Base-by-base conservation (phyloP, 1,139 yeast species). In the Geotrichum siamense region DNA sequence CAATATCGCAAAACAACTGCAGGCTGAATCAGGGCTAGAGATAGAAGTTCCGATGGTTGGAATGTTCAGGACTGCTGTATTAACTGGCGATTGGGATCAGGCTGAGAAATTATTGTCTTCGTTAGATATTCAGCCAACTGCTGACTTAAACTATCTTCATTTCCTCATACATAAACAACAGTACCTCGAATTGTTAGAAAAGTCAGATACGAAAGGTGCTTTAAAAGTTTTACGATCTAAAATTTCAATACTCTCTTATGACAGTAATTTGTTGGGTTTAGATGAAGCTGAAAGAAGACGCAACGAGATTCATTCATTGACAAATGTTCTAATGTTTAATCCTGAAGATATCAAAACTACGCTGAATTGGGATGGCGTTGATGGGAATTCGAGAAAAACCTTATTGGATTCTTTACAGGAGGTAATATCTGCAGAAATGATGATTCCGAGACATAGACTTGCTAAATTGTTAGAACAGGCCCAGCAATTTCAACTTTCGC, bases 391-490 rank as follows among this genome's bases (percentile, higher is more conserved):
- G 4, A 62, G 83, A 39, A 56, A 56, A n/a, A 41, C 53, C 5
- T 55, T 78, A 25, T 58, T 75, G n/a, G 60, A 64, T 16, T 63
- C 68, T 31, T 64, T 79, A 2, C 68, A 75, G 36, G 58, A 61
- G 34, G 65, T 63, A 51, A 66, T 78, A 27, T 70, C 78, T 10
- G 74, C 82, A 0, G 67, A 71, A 41, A 71, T 72, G 41, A 64
- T 76, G 60, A 67, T 78, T 2, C 79, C 81, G 0, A 69, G 72
- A 30, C 70, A 70, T 37, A 62, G 84, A 23, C 60, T 79, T 3
- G 67, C 72, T 17, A 65, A 70, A 2, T 56, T 78, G 26, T 53
- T 79, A n/a, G 61, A 65, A 8, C 80, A 78, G 52, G 75, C 83
- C 0, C 57, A 71, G n/a, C 58, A 61, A 32, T 67, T 68, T 47